phyloP scores from a whole-genome alignment of 2,329 filamentous ascomycete genomes.

The Seiridium cupressi region DNA sequence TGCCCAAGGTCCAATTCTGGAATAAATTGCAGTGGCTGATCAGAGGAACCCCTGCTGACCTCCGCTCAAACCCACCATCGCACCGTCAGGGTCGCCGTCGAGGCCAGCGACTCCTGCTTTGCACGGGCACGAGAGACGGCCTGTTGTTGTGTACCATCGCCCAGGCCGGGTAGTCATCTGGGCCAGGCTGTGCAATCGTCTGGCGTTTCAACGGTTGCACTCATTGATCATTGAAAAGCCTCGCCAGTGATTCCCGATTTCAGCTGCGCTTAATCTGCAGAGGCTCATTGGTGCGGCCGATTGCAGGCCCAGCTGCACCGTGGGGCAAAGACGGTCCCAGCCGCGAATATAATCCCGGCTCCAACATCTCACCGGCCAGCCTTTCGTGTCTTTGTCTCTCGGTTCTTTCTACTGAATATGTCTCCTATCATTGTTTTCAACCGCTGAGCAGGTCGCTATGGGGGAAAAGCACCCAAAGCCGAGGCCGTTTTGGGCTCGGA shows the following conservation, averaged over 20 bases:
- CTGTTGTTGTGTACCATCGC: too few relatives aligned
- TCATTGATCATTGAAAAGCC: background rate
- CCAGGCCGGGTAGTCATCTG: too few relatives aligned
- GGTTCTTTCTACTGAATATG: too few relatives aligned
- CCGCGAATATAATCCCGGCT: constrained; percentile 4
- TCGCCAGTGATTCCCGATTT: background rate
- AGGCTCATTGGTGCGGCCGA: background rate
- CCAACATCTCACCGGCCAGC: background rate
- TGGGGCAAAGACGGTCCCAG: background rate
- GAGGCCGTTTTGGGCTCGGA: constrained; percentile 3
- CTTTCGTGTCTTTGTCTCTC: background rate
- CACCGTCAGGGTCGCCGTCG: too few relatives aligned
- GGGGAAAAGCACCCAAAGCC: background rate
- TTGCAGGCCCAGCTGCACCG: background rate
- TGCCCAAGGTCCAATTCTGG: background rate
- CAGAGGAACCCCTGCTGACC: background rate
- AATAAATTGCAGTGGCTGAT: background rate
- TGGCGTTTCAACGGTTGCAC: background rate
- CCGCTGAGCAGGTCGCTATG: background rate
- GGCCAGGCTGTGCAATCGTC: too few relatives aligned
- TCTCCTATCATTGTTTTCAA: background rate
- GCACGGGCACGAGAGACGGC: too few relatives aligned
- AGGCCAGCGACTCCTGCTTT: too few relatives aligned
- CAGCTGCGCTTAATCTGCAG: constrained; percentile 3
- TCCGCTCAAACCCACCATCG: background rate